These are phyloP conservation scores for Berberis thunbergii DNA, from an alignment of 164 flowering plant species.

Conservation along the genomic window DNA sequence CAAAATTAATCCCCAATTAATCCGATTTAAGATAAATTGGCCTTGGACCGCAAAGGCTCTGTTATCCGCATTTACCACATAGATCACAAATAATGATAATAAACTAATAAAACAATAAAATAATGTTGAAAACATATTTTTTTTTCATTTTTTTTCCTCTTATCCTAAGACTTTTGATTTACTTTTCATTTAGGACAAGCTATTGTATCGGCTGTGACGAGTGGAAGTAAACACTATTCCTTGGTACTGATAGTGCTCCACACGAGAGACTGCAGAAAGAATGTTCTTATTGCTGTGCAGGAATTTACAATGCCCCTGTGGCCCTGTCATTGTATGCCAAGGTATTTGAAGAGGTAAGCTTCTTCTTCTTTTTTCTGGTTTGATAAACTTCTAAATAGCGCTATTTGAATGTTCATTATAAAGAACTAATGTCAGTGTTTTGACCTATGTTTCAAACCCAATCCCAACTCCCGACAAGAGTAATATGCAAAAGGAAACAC, in stretches of 20 bases:
- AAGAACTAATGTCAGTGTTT: neutral
- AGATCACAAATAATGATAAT: too few species aligned
- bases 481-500: too few species aligned
- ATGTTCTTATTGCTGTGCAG: slow-evolving; percentile 92
- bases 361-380: neutral
- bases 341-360: slow-evolving; percentile 86
- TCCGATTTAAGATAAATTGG: too few species aligned
- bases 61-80: too few species aligned
- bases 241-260: slow-evolving; percentile 99
- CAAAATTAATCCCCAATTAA: too few species aligned
- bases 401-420: neutral
- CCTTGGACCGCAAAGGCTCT: too few species aligned
- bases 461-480: too few species aligned
- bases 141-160: neutral
- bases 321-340: slow-evolving; percentile 82
- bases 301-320: slow-evolving; percentile 83
- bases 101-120: neutral
- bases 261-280: slow-evolving; percentile 81
- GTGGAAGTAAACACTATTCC: slow-evolving; percentile 77
- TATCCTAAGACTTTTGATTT: slow-evolving; percentile 5
- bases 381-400: neutral
- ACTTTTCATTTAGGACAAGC: slow-evolving; percentile 58
- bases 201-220: slow-evolving; percentile 83
- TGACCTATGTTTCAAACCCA: neutral
- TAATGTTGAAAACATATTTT: neutral